Evolutionary conservation across 257 asterid genomes (phyloP), one percentile per base, ranked within the genome.

Genomic region (Eustoma russellianum): DNA sequence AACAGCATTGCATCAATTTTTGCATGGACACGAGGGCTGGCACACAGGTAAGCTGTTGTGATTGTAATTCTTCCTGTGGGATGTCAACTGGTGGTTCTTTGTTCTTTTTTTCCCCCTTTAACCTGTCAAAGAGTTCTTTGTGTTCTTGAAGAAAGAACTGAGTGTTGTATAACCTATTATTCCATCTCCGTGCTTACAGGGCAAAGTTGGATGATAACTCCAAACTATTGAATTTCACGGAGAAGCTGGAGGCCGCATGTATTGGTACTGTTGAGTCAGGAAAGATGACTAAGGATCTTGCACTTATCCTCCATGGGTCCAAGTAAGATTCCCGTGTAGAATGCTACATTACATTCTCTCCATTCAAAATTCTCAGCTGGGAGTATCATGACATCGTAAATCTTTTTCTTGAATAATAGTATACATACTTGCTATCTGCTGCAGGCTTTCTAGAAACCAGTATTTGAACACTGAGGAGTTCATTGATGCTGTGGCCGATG

Each of bases 1-100:
- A 86, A 90, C 57, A 90, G 98, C 88, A 90, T 90, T 65, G 96
- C 98, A 60, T 90, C 98, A 3, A 86, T 90, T 70, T 86, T 86
- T 74, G 98, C 98, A 50, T 90, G 98, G 95, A 79, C 96, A 63
- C 86, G 98, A 53, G 98, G 98, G 38, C 96, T 90, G 53, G 91
- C 96, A 40, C 98, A 90, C 82, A 76, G 95, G 97, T 85, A 70
- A 28, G 41, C 35, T 10, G 47, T 52, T 47, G 18, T 48, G 52
- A 0, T 28, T 24, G 12, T 38, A 38, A 7, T 40, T 5, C n/a
- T 17, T 52, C 2, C 48, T 7, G 46, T 33, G 6, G 5, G 5
- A 6, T 3, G 16, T 50, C 19, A 5, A n/a, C 52, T 13, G 49
- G 35, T 46, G 15, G 28, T 2, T 17, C 24, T 24, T 33, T 35